These are phyloP conservation scores for Cryphonectria naterciae DNA, from an alignment of 2,329 filamentous ascomycete genomes.

Conservation along the genomic window DNA sequence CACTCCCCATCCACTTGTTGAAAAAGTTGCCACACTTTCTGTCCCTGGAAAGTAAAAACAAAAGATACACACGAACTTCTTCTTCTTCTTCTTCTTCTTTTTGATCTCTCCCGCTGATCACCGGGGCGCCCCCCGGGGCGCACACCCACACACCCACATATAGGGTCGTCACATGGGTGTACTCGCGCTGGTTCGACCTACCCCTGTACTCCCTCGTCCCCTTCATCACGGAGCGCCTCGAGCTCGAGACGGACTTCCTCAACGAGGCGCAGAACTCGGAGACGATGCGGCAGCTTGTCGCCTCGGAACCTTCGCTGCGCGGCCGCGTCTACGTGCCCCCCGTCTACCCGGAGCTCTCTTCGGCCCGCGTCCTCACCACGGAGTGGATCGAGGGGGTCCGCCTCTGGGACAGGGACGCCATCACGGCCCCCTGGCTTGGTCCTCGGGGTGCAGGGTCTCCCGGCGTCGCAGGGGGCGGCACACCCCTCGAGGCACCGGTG, in stretches of 20 bases:
- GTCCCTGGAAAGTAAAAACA: no score
- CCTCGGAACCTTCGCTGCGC: conserved; percentile 73
- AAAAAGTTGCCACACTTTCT: no score
- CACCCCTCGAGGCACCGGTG: conserved; percentile 52
- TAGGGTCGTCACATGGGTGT: conserved; percentile 78
- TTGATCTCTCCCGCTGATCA: no score
- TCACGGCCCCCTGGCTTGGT: conserved; percentile 78
- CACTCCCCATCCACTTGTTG: no score
- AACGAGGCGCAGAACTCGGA: conserved; percentile 90
- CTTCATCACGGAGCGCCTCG: conserved; percentile 88
- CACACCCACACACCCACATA: not conserved
- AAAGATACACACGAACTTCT: not conserved
- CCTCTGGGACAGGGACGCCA: conserved; percentile 86
- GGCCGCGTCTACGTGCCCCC: conserved; percentile 86
- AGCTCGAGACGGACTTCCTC: conserved; percentile 91
- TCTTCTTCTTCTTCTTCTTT: not conserved
- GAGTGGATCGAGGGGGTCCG: conserved; percentile 98
- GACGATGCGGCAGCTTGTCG: conserved; percentile 78
- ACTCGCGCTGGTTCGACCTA: conserved; percentile 89
- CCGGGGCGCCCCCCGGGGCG: no score
- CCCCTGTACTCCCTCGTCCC: conserved; percentile 89
- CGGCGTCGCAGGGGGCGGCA: conserved; percentile 67
- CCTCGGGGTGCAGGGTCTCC: conserved; percentile 76
- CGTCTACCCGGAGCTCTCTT: conserved; percentile 81
- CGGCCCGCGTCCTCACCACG: conserved; percentile 83